Base-by-base conservation (phyloP, 2,329 filamentous ascomycete species). In the Alternaria sp. region DNA sequence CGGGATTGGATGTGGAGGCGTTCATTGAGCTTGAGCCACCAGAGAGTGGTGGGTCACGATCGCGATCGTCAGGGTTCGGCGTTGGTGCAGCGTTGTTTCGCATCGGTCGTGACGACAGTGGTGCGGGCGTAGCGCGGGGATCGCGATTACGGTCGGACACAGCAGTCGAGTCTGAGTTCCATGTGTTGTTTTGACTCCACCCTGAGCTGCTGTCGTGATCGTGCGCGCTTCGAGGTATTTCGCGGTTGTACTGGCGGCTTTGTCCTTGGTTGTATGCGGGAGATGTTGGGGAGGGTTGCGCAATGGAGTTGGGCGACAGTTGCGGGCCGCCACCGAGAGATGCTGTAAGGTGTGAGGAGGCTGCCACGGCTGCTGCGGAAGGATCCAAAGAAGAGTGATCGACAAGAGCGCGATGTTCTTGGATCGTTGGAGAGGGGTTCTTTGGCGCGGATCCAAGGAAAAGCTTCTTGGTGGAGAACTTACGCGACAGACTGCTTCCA, bases 401-500 rank as follows among this genome's bases (percentile, higher is more conserved):
- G 70, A 78, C 75, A 59, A 81, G 67, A 57, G 76, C 73, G 38
- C 77, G 77, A 65, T 78, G 77, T 67, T 81, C 79, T 73, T 76
- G 82, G 68, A 80, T 83, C 59, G 83, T 85, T 41, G 83, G 83
- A 62, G 82, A 84, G n/a, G 79, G 80, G 63, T 84, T 83, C 69
- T 84, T 85, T 48, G 81, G 80, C 38, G 81, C 78, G 25, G 78
- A 79, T 52, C 81, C 80, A 57, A 84, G 77, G 77, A 84, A 84
- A 58, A 84, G 78, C 69, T 83, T 83, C 76, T 85, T 85, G 44
- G 82, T 85, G 65, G 82, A 84, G 73, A 84, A 84, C 70, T 84
- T 84, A 65, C 83, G 79, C 63, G 82, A 84, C 62, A 85, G 77
- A 63, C 81, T 81, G 74, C 81, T 83, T 59, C 79, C 81, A 57